These are phyloP conservation scores for Hygrocybe coccinea DNA, from an alignment of 768 basidiomycete genomes.

Conservation along the genomic window DNA sequence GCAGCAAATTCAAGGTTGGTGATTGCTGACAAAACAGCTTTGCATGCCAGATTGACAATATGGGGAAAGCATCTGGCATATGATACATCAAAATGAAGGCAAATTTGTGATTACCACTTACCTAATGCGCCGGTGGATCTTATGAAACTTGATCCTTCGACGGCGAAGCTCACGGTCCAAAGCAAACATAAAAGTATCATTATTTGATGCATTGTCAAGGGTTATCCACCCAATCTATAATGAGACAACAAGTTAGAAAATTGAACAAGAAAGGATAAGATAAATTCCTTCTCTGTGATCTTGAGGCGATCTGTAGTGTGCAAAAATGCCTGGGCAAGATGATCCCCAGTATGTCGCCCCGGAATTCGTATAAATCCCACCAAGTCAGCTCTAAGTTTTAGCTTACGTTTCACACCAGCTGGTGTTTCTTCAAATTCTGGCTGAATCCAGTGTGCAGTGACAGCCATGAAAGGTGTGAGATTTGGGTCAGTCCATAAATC, in stretches of 20 bases:
- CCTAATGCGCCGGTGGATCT: too few relatives aligned
- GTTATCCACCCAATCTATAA: too few relatives aligned
- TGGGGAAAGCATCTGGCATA: constrained; percentile 29
- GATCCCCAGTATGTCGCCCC: constrained; percentile 34
- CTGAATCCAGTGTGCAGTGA: constrained; percentile 41
- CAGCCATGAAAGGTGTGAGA: constrained; percentile 36
- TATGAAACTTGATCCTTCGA: too few relatives aligned
- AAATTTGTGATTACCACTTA: too few relatives aligned
- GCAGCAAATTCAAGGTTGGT: constrained; percentile 14
- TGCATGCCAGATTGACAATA: constrained; percentile 30
- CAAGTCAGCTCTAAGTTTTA: constrained; percentile 29
- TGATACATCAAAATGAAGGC: constrained; percentile 3
- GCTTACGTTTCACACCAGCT: constrained; percentile 19
- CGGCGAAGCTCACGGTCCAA: too few relatives aligned
- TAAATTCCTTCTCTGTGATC: constrained; percentile 25
- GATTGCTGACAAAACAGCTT: constrained; percentile 25
- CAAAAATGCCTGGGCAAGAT: constrained; percentile 33
- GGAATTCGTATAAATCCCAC: constrained; percentile 35
- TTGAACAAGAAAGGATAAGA: not conserved
- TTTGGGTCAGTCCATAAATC: constrained; percentile 37
- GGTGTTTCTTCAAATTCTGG: constrained; percentile 12
- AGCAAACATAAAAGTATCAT: too few relatives aligned
- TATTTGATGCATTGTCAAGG: too few relatives aligned
- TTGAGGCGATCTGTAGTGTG: constrained; percentile 23
- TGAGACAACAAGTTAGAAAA: not conserved